A percentile compares a stretch with the other conserved stretches of the same genome.
These are phyloP conservation scores for Aspergillus candidus DNA, from an alignment of 2,329 filamentous ascomycete species.

Conservation along the genomic window DNA sequence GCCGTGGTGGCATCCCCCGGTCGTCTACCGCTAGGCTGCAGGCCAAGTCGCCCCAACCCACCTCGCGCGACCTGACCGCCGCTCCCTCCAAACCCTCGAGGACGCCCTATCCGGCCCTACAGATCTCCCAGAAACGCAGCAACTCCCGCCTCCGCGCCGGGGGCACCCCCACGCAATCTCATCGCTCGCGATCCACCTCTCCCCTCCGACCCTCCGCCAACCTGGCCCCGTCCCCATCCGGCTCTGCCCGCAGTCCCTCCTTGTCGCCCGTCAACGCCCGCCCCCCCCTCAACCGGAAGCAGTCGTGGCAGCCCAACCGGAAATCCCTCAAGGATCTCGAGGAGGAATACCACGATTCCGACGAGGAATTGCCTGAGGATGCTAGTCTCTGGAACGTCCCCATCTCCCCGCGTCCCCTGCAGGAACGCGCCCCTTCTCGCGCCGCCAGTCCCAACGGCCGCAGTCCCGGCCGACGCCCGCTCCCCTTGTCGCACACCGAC, in stretches of 20 bases:
- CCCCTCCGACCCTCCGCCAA: slow-evolving; percentile 22
- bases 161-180: slow-evolving; percentile 22
- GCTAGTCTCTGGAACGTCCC: slow-evolving; percentile 47
- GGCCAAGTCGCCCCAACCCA: slow-evolving; percentile 21
- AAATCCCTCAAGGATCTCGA: slow-evolving; percentile 46
- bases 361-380: slow-evolving; percentile 47
- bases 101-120: slow-evolving; percentile 19
- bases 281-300: slow-evolving; percentile 26
- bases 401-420: slow-evolving; percentile 40
- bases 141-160: slow-evolving; percentile 20
- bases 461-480: slow-evolving; percentile 34
- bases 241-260: slow-evolving; percentile 21
- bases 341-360: slow-evolving; percentile 46
- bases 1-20: slow-evolving; percentile 21
- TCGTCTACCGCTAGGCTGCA: slow-evolving; percentile 23
- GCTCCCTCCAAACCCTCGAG: slow-evolving; percentile 18
- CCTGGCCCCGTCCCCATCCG: slow-evolving; percentile 20
- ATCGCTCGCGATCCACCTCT: slow-evolving; percentile 28
- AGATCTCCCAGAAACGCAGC: slow-evolving; percentile 20
- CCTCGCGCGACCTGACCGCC: slow-evolving; percentile 32
- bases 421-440: slow-evolving; percentile 37
- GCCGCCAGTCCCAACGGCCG: slow-evolving; percentile 38
- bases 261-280: slow-evolving; percentile 18
- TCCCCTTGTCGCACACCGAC: slow-evolving; percentile 37
- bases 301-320: slow-evolving; percentile 40